These are phyloP conservation scores for Fonsecaea erecta DNA, from an alignment of 2,329 filamentous ascomycete species.

Conservation along the genomic window DNA sequence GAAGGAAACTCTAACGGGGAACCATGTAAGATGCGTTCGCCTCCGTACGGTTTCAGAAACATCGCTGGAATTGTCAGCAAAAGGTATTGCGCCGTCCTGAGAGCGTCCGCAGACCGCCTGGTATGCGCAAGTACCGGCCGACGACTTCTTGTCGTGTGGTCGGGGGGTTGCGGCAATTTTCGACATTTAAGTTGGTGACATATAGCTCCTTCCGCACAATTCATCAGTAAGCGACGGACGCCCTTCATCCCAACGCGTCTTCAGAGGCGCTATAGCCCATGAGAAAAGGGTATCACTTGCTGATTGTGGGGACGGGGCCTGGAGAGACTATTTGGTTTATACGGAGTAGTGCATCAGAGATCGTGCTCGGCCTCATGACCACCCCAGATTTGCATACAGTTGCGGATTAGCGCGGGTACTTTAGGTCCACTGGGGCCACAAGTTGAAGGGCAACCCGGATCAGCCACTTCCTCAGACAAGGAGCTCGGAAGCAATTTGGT, in stretches of 20 bases:
- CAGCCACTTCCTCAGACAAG: slow-evolving; percentile 1
- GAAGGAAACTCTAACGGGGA: background rate
- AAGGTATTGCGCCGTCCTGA: background rate
- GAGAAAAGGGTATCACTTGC: slow-evolving; percentile 14
- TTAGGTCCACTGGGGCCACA: background rate
- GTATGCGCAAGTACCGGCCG: background rate
- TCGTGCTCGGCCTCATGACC: slow-evolving; percentile 31
- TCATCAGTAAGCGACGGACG: slow-evolving; percentile 50
- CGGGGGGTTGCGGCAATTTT: slow-evolving; percentile 10
- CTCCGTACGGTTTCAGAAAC: background rate
- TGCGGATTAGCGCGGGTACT: slow-evolving; percentile 26
- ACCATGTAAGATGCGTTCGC: background rate
- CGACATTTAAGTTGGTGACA: slow-evolving; percentile 2
- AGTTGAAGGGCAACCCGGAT: background rate
- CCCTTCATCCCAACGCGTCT: slow-evolving; percentile 6
- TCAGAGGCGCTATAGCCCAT: background rate
- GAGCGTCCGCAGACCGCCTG: background rate
- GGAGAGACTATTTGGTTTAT: slow-evolving; percentile 11
- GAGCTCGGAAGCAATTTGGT: background rate
- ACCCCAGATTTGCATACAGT: slow-evolving; percentile 33
- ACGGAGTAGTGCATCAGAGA: slow-evolving; percentile 13
- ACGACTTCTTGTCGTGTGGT: background rate
- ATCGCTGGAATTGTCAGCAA: background rate
- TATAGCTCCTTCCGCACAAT: slow-evolving; percentile 44
- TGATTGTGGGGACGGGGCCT: slow-evolving; percentile 26